Base-by-base conservation (phyloP, 2,329 filamentous ascomycete species). In the Pezicula neosporulosa region DNA sequence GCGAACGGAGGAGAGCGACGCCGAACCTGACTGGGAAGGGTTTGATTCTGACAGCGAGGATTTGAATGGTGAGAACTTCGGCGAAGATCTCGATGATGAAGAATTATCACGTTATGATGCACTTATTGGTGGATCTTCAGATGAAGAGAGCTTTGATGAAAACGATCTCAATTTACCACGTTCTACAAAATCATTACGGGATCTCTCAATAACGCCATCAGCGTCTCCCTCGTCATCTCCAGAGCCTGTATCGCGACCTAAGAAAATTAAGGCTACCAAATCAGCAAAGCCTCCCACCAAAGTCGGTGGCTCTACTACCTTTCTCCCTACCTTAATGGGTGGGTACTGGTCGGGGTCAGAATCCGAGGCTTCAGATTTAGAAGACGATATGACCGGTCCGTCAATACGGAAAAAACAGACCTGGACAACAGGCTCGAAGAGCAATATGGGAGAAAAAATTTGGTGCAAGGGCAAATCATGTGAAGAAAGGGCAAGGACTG, bases 401-500 rank as follows among this genome's bases (percentile, higher is more conserved):
- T 68, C 74, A 1, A 70, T 76, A 0, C 82, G 82, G 60, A 92
- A 91, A 91, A 70, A 92, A 93, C 62, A 78, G 87, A 19, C 77
- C 83, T 44, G 89, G 89, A 3, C 89, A 95, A 70, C 80, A 84
- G 41, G 87, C 86, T n/a, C 81, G 89, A 8, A 87, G 89, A 64
- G 81, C 84, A 21, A 87, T 94, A 52, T 88, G 84, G 75, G 89
- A 93, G 72, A 86, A 89, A 72, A 93, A 92, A 65, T 93, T 78
- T 66, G 88, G 88, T 46, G 75, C 77, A 13, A 77, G 80, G 55
- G 90, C 89, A 1, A 67, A 67, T 41, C 66, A 68, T 51, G 62
- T 68, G 18, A 59, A 60, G 42, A 54, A 52, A 4, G 66, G 63
- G 3, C 48, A 58, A 24, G 57, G 51, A 2, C 43, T 53, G 21